These are phyloP conservation scores for Xylariaceae sp. DNA, from an alignment of 2,329 filamentous ascomycete species.

Conservation along the genomic window DNA sequence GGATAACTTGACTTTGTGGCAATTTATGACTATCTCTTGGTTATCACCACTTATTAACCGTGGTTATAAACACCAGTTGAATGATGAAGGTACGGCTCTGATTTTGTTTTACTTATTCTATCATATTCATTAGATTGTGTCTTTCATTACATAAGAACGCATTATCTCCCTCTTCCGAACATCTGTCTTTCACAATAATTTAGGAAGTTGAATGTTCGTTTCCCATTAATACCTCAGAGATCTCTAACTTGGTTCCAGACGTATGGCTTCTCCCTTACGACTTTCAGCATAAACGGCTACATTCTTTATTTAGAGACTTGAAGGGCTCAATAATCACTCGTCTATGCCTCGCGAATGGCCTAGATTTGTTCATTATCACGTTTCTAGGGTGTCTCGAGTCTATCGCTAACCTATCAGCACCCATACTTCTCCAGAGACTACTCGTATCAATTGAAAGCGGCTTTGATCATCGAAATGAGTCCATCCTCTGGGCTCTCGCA, in stretches of 20 bases:
- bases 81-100: conserved; percentile 52
- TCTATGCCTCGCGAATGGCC: conserved; percentile 69
- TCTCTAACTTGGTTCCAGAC: conserved; percentile 34
- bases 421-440: conserved; percentile 69
- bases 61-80: conserved; percentile 61
- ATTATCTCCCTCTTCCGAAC: too few species aligned
- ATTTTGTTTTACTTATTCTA: not conserved
- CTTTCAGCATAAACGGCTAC: conserved; percentile 74
- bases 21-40: conserved; percentile 84
- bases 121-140: too few species aligned
- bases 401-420: conserved; percentile 51
- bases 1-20: conserved; percentile 73
- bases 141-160: too few species aligned
- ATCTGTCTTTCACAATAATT: not conserved
- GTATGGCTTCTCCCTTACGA: conserved; percentile 78
- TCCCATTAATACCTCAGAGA: not conserved
- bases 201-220: not conserved
- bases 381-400: conserved; percentile 62
- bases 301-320: conserved; percentile 69
- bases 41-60: conserved; percentile 67
- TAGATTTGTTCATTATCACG: conserved; percentile 70
- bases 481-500: conserved; percentile 62
- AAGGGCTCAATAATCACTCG: conserved; percentile 67
- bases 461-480: conserved; percentile 46
- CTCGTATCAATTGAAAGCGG: conserved; percentile 61